These are phyloP conservation scores for Metarhizium brunneum DNA, from an alignment of 2,329 filamentous ascomycete species.

Conservation along the genomic window DNA sequence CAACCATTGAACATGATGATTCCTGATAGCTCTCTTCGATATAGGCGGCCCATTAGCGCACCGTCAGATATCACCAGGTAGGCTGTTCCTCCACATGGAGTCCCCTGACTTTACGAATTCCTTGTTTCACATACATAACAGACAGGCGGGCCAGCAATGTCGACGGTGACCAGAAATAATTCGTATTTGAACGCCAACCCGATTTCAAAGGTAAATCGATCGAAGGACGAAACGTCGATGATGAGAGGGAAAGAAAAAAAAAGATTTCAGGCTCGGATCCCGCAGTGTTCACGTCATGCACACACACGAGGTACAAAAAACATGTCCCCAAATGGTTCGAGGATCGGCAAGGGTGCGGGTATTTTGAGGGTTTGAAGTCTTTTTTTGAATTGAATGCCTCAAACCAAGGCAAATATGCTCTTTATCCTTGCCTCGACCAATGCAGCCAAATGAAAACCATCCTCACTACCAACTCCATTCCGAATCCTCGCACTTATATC, in stretches of 20 bases:
- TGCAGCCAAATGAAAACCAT: slow-evolving; percentile 53
- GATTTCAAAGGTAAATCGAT: not conserved
- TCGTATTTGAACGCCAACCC: not conserved
- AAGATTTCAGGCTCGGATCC: not conserved
- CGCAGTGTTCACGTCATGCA: slow-evolving; percentile 2
- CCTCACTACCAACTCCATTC: slow-evolving; percentile 54
- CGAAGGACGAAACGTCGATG: not conserved
- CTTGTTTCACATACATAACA: not conserved
- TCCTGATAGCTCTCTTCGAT: not conserved
- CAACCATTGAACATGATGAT: not conserved
- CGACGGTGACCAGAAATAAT: not conserved
- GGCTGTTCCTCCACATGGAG: not conserved
- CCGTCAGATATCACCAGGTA: not conserved
- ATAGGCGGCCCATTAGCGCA: not conserved
- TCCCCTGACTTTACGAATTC: not conserved
- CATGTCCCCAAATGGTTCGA: not conserved
- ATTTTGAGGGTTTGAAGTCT: slow-evolving; percentile 32
- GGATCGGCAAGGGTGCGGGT: not conserved
- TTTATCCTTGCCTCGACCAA: slow-evolving; percentile 50
- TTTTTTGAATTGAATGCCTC: slow-evolving; percentile 45
- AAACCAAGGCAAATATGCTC: slow-evolving; percentile 38
- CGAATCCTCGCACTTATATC: slow-evolving; percentile 62
- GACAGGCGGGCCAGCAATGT: not conserved
- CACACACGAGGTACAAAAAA: not conserved
- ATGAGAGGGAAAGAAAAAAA: too few species aligned